phyloP scores from a whole-genome alignment of 306 rosid genomes.

The Sophora flavescens region DNA sequence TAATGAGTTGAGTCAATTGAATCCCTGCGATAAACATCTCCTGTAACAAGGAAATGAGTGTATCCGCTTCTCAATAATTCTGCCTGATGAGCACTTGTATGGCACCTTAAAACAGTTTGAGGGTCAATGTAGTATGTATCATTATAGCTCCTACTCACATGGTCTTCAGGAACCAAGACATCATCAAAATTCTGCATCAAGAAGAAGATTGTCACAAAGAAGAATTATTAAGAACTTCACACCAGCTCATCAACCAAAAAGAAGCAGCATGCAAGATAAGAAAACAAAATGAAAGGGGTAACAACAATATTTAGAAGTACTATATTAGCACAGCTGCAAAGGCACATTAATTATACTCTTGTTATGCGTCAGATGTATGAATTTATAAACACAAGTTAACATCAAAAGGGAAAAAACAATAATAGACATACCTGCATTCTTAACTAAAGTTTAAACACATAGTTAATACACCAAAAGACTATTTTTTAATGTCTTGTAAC shows the following conservation, averaged over 20 bases:
- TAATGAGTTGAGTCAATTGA: conserved; percentile 98
- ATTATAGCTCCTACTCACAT: conserved; percentile 92
- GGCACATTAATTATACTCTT: neutral
- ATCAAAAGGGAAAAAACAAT: neutral
- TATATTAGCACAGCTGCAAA: conserved; percentile 6
- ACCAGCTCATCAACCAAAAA: conserved; percentile 35
- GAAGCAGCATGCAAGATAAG: neutral
- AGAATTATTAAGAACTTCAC: conserved; percentile 29
- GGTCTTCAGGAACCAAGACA: conserved; percentile 96
- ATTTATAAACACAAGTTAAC: neutral
- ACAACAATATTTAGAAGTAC: conserved; percentile 11
- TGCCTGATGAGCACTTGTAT: conserved; percentile 99
- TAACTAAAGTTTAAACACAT: conserved; percentile 14
- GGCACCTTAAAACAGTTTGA: conserved; percentile 90
- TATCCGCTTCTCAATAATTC: conserved; percentile 80
- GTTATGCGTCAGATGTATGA: neutral
- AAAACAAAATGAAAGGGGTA: conserved; percentile 27
- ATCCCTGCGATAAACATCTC: conserved; percentile 98
- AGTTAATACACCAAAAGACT: neutral
- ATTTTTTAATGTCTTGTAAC: neutral
- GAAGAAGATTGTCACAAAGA: conserved; percentile 40
- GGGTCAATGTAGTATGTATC: conserved; percentile 89
- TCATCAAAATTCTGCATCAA: conserved; percentile 94
- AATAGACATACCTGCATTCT: neutral
- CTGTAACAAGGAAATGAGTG: conserved; percentile 95